Percentiles rank a stretch among this genome's conserved stretches.
These are phyloP conservation scores for Ascochyta fabae DNA, from an alignment of 2,329 filamentous ascomycete genomes.

Conservation along the genomic window DNA sequence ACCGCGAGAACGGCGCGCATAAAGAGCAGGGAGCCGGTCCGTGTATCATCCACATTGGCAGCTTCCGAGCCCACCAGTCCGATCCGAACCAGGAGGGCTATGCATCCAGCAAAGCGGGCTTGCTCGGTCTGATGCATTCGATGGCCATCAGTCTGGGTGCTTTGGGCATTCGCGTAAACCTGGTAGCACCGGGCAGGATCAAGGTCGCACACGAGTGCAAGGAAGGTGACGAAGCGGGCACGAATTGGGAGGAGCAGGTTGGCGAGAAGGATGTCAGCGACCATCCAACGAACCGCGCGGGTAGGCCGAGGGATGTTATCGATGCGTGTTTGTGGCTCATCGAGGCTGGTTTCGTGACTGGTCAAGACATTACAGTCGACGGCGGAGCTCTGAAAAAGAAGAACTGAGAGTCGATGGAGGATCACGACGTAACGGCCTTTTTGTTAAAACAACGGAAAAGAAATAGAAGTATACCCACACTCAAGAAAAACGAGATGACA, in stretches of 20 bases:
- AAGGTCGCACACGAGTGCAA: constrained; percentile 57
- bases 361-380: constrained; percentile 48
- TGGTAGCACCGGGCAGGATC: constrained; percentile 56
- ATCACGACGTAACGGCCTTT: constrained; percentile 1
- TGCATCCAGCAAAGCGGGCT: constrained; percentile 59
- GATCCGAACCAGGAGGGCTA: constrained; percentile 60
- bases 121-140: constrained; percentile 59
- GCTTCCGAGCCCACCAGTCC: constrained; percentile 55
- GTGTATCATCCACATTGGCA: constrained; percentile 56
- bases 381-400: constrained; percentile 48
- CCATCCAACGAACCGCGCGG: constrained; percentile 55
- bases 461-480: neutral
- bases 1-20: constrained; percentile 36
- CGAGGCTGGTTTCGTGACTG: constrained; percentile 49
- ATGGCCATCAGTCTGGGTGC: constrained; percentile 57
- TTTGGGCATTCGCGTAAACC: constrained; percentile 56
- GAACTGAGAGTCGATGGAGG: constrained; percentile 13
- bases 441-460: neutral
- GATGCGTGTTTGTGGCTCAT: constrained; percentile 53
- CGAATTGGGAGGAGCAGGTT: constrained; percentile 46
- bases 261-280: constrained; percentile 51
- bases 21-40: constrained; percentile 46
- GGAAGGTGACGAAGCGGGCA: constrained; percentile 53
- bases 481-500: neutral
- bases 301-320: constrained; percentile 55